Evolutionary conservation across 495 filamentous ascomycete species (phyloP).

Genomic region (Aspergillus funiculosus): DNA sequence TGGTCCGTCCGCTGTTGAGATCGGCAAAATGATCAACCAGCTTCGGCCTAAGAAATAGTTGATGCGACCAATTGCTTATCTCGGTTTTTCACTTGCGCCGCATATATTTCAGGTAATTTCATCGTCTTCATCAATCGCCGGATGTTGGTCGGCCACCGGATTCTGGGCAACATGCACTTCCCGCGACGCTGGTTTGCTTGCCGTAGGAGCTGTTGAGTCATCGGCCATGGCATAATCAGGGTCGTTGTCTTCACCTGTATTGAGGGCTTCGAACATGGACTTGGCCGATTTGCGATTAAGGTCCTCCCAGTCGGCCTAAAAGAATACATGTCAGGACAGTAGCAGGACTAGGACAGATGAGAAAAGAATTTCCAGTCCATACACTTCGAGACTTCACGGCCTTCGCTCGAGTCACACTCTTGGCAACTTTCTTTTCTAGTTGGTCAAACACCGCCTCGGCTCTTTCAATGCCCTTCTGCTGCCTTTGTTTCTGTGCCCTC

Average conservation of each 20-base stretch:
- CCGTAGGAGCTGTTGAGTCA: slow-evolving; percentile 19
- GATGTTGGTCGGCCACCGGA: slow-evolving; percentile 21
- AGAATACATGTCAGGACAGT: slow-evolving; percentile 15
- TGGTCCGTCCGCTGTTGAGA: slow-evolving; percentile 49
- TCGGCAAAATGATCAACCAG: slow-evolving; percentile 58
- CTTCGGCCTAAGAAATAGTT: slow-evolving; percentile 45
- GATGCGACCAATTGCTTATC: slow-evolving; percentile 11
- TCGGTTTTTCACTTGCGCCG: slow-evolving; percentile 6
- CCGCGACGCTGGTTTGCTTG: slow-evolving; percentile 18
- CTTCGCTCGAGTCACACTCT: slow-evolving; percentile 56
- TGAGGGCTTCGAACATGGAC: slow-evolving; percentile 27
- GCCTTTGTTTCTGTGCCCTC: slow-evolving; percentile 58
- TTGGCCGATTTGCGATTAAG: slow-evolving; percentile 31
- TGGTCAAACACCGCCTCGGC: slow-evolving; percentile 67
- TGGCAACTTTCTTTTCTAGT: slow-evolving; percentile 61
- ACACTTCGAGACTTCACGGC: slow-evolving; percentile 47
- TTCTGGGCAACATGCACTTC: slow-evolving; percentile 10
- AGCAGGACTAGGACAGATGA: slow-evolving; percentile 1
- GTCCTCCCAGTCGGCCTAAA: slow-evolving; percentile 41
- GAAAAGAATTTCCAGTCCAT: slow-evolving; percentile 14
- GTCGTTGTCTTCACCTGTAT: slow-evolving; percentile 21
- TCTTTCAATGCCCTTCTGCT: slow-evolving; percentile 66
- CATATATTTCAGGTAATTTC: slow-evolving; percentile 39
- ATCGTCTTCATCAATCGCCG: slow-evolving; percentile 33
- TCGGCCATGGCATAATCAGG: slow-evolving; percentile 33